Evolutionary conservation across 257 asterid genomes (phyloP).

Genomic region (Penstemon davidsonii): DNA sequence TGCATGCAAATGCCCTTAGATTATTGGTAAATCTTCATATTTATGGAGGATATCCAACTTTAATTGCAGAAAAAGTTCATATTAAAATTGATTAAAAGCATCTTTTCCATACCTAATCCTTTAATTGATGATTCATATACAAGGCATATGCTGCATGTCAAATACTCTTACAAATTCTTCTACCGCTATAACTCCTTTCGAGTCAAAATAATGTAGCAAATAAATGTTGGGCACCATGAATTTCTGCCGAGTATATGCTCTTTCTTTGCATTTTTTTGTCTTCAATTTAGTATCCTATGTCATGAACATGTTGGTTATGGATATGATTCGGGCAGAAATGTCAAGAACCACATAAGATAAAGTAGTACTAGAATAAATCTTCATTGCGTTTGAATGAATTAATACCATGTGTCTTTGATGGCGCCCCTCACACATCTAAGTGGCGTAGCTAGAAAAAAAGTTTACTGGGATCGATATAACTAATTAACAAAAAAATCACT

Average conservation of each 20-base stretch:
- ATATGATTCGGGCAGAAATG: slow-evolving; percentile 9
- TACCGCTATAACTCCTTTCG: background rate
- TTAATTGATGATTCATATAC: slow-evolving; percentile 25
- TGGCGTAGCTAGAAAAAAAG: no score
- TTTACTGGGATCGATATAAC: no score
- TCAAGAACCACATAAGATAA: slow-evolving; percentile 21
- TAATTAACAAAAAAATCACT: no score
- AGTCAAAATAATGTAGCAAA: slow-evolving; percentile 6
- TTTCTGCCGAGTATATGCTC: slow-evolving; percentile 14
- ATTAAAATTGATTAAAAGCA: slow-evolving; percentile 6
- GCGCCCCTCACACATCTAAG: no score
- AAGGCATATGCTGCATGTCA: slow-evolving; percentile 25
- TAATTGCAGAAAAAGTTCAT: slow-evolving; percentile 26
- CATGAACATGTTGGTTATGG: background rate
- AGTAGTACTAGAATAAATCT: slow-evolving; percentile 7
- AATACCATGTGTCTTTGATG: background rate
- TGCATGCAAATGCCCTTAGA: slow-evolving; percentile 30
- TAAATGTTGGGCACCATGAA: slow-evolving; percentile 22
- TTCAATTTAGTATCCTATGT: background rate
- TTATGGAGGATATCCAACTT: slow-evolving; percentile 34
- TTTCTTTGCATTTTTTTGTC: slow-evolving; percentile 22
- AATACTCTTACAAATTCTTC: background rate
- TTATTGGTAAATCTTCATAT: slow-evolving; percentile 33
- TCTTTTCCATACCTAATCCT: slow-evolving; percentile 22
- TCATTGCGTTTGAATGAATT: background rate